These are phyloP conservation scores for Annulohypoxylon maeteangense DNA, from an alignment of 495 filamentous ascomycete genomes.

Conservation along the genomic window DNA sequence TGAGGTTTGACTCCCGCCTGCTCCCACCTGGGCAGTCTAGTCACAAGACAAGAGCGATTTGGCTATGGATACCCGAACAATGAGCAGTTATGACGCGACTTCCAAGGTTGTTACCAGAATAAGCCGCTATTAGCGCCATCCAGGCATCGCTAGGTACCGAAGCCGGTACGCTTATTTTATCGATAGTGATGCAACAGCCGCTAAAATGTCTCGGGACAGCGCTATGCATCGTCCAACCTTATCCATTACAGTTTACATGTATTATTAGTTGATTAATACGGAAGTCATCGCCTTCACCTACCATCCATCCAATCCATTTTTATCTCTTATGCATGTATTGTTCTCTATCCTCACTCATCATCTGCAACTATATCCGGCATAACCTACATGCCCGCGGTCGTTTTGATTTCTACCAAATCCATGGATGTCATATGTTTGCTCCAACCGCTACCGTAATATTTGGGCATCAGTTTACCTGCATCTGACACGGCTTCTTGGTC, in stretches of 20 bases:
- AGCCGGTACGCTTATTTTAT: not conserved
- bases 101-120: constrained; percentile 7
- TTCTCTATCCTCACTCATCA: not conserved
- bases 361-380: constrained; percentile 11
- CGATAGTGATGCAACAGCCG: constrained; percentile 12
- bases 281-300: not conserved
- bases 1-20: constrained; percentile 15
- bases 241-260: not conserved
- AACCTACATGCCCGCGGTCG: constrained; percentile 21
- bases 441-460: constrained; percentile 14
- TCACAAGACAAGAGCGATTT: constrained; percentile 33
- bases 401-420: not conserved
- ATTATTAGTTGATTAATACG: not conserved
- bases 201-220: not conserved
- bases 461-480: constrained; percentile 32
- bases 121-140: constrained; percentile 26
- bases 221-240: not conserved
- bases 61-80: constrained; percentile 5
- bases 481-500: constrained; percentile 23
- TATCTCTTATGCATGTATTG: not conserved
- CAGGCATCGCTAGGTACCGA: not conserved
- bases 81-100: constrained; percentile 38
- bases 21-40: constrained; percentile 21
- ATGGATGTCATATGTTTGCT: constrained; percentile 17
- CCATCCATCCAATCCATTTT: not conserved